Evolutionary conservation across 768 basidiomycete species (phyloP).

Genomic region (Mycena rosella): DNA sequence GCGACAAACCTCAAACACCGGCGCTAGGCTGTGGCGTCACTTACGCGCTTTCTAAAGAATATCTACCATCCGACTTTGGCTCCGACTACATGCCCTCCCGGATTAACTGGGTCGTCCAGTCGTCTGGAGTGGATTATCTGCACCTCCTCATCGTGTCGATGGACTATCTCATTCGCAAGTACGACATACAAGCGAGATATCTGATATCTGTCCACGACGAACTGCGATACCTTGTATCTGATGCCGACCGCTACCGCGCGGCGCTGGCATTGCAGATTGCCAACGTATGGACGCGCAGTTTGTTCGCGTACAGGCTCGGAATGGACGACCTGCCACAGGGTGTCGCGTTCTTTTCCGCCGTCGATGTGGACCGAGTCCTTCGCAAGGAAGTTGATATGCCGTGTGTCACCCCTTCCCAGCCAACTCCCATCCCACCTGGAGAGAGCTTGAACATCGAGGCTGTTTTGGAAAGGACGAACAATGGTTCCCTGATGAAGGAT

Average conservation of each 20-base stretch:
- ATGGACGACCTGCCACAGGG: constrained; percentile 97
- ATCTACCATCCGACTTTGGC: constrained; percentile 85
- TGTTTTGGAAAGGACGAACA: constrained; percentile 73
- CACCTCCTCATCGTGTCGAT: constrained; percentile 96
- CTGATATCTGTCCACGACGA: constrained; percentile 98
- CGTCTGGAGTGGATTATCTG: constrained; percentile 97
- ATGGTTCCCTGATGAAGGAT: constrained; percentile 74
- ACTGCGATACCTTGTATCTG: constrained; percentile 91
- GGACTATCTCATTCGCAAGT: constrained; percentile 86
- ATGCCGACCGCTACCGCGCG: constrained; percentile 90
- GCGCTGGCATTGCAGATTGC: constrained; percentile 95
- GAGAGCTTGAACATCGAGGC: constrained; percentile 82
- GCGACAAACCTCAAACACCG: constrained; percentile 89
- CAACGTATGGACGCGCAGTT: constrained; percentile 93
- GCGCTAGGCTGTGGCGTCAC: constrained; percentile 96
- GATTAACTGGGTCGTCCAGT: constrained; percentile 99
- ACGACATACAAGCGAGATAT: constrained; percentile 90
- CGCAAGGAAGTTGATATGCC: constrained; percentile 98
- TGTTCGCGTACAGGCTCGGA: constrained; percentile 93
- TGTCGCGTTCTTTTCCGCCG: constrained; percentile 96
- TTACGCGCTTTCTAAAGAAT: constrained; percentile 90
- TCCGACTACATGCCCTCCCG: constrained; percentile 94
- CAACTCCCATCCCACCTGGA: constrained; percentile 85
- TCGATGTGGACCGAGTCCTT: constrained; percentile 91
- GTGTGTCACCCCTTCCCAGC: constrained; percentile 95